These are phyloP conservation scores for Atkinsonella texensis DNA, from an alignment of 2,329 filamentous ascomycete genomes.

Conservation along the genomic window DNA sequence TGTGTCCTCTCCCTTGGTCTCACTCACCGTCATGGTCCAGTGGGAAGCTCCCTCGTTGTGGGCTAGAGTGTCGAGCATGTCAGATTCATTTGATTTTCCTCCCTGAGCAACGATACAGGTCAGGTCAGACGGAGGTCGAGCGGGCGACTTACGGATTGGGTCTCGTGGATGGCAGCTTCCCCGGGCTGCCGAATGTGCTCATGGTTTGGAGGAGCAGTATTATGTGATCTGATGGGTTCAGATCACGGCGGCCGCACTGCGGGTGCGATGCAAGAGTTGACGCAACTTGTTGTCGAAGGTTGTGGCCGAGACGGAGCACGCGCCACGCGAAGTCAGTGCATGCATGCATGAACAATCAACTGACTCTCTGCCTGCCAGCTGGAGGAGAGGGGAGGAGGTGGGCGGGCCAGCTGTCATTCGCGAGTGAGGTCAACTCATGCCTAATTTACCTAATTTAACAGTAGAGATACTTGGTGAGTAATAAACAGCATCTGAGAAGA, in stretches of 20 bases:
- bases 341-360: not conserved
- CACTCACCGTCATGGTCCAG: constrained; percentile 70
- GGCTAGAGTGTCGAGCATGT: constrained; percentile 35
- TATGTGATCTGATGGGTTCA: not conserved
- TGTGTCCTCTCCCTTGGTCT: not conserved
- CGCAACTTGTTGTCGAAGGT: not conserved
- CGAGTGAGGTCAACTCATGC: no score
- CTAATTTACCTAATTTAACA: no score
- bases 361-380: not conserved
- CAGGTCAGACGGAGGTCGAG: not conserved
- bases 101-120: not conserved
- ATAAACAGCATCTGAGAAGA: no score
- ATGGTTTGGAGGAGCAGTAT: constrained; percentile 21
- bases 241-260: not conserved
- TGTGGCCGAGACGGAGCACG: not conserved
- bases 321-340: not conserved
- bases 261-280: not conserved
- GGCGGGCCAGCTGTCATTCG: no score
- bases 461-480: no score
- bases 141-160: constrained; percentile 51
- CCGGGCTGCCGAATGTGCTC: constrained; percentile 60
- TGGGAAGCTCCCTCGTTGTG: constrained; percentile 89
- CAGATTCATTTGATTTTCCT: constrained; percentile 1
- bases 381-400: no score
- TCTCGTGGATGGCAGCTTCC: constrained; percentile 52